Conservation (phyloP, 2,329 filamentous ascomycete species). For the Byssochlamys sp. region DNA sequence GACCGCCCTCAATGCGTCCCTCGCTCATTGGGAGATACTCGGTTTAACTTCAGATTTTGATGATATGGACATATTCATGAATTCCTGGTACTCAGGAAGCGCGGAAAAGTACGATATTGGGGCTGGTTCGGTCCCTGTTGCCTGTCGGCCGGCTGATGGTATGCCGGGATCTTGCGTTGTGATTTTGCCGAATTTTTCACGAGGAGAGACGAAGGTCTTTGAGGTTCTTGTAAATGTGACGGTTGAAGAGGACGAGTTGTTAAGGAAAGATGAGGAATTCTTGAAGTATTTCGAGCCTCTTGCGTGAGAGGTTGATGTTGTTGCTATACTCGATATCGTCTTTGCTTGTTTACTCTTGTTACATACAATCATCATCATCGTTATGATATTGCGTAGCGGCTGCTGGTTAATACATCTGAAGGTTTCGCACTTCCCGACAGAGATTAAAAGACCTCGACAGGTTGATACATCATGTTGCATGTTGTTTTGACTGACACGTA, state of each 20-base stretch:
- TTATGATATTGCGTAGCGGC: background rate
- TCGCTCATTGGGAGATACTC: conserved; percentile 9
- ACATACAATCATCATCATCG: background rate
- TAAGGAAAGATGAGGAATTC: background rate
- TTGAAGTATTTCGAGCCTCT: background rate
- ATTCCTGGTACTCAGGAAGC: conserved; percentile 13
- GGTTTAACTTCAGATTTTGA: conserved; percentile 8
- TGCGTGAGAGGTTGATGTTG: background rate
- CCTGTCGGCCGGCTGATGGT: background rate
- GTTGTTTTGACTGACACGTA: conserved; percentile 8
- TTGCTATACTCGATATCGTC: background rate
- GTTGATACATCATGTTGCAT: background rate
- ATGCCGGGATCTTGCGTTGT: background rate
- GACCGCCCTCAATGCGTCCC: conserved; percentile 8
- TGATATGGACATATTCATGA: conserved; percentile 16
- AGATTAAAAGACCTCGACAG: background rate
- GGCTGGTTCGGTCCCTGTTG: background rate
- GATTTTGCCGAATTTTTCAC: background rate
- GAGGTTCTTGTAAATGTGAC: background rate
- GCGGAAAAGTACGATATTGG: conserved; percentile 15
- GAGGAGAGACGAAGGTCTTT: background rate
- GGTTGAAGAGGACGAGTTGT: background rate
- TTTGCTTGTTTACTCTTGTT: background rate
- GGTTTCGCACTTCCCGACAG: too few species aligned
- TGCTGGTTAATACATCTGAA: background rate